Evolutionary conservation across 768 basidiomycete genomes (phyloP).

Genomic region (Chalciporus sphaerocephalus): DNA sequence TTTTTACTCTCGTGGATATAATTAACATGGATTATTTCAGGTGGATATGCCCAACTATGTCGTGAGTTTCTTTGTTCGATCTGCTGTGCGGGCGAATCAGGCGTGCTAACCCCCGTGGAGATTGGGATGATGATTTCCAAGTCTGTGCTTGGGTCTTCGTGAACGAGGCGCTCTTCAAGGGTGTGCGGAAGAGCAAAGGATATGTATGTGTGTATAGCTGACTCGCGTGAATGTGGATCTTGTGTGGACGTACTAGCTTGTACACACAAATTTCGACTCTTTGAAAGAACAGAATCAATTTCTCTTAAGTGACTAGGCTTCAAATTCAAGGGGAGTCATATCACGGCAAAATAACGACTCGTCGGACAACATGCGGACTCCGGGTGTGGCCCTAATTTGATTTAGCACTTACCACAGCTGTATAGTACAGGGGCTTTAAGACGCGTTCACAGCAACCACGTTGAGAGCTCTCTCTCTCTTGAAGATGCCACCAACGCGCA

Average conservation of each 20-base stretch:
- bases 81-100: too few relatives aligned
- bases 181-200: not conserved
- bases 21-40: conserved; percentile 24
- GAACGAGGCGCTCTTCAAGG: not conserved
- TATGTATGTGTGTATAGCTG: not conserved
- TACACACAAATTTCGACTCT: too few relatives aligned
- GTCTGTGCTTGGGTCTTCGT: conserved; percentile 33
- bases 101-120: conserved; percentile 23
- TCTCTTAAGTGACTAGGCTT: too few relatives aligned
- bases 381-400: not conserved
- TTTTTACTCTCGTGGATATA: not conserved
- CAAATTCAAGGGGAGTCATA: too few relatives aligned
- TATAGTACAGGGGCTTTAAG: not conserved
- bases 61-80: conserved; percentile 31
- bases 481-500: not conserved
- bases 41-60: conserved; percentile 67
- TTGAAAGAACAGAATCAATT: too few relatives aligned
- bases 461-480: too few relatives aligned
- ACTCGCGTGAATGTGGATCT: not conserved
- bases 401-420: too few relatives aligned
- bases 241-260: not conserved
- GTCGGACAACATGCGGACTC: not conserved
- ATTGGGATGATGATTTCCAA: conserved; percentile 56
- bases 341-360: too few relatives aligned
- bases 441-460: not conserved